A percentile compares a stretch with the other conserved stretches of the same genome.
phyloP scores from a whole-genome alignment of 108 stramenopile species.

The Epithemia pelagica region DNA sequence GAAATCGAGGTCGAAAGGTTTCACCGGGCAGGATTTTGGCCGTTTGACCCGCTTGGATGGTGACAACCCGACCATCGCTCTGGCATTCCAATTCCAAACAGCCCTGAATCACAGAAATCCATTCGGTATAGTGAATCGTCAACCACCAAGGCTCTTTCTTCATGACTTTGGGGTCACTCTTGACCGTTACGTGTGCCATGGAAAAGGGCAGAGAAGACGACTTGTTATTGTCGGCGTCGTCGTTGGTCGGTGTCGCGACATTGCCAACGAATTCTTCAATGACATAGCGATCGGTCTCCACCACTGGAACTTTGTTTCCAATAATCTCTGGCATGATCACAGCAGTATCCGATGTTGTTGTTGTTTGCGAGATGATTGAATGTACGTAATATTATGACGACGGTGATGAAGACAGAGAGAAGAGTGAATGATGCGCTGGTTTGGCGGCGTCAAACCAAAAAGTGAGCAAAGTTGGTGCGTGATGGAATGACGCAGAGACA shows the following conservation, averaged over 20 bases:
- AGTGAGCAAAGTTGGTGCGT: too few relatives aligned
- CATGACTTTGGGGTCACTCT: constrained; percentile 33
- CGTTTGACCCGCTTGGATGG: constrained; percentile 48
- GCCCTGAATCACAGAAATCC: constrained; percentile 50
- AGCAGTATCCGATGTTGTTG: too few relatives aligned
- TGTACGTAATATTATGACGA: too few relatives aligned
- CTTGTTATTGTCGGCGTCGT: not conserved
- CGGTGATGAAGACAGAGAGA: not conserved
- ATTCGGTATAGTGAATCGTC: constrained; percentile 67
- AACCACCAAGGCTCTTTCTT: constrained; percentile 25
- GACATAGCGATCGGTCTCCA: constrained; percentile 51
- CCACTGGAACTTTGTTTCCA: constrained; percentile 53
- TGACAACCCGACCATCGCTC: not conserved
- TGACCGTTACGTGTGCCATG: constrained; percentile 51
- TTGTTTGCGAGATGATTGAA: too few relatives aligned
- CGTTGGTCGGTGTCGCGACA: constrained; percentile 25
- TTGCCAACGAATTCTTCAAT: constrained; percentile 71
- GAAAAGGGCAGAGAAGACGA: constrained; percentile 52
- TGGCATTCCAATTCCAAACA: constrained; percentile 22
- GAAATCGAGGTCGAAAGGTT: constrained; percentile 61
- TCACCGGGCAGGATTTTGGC: constrained; percentile 51
- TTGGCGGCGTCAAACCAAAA: too few relatives aligned
- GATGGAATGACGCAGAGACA: not conserved
- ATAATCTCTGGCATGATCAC: constrained; percentile 42
- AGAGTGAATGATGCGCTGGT: not conserved